Evolutionary conservation across 2,329 filamentous ascomycete species (phyloP).

Genomic region (Penicillium sp.): DNA sequence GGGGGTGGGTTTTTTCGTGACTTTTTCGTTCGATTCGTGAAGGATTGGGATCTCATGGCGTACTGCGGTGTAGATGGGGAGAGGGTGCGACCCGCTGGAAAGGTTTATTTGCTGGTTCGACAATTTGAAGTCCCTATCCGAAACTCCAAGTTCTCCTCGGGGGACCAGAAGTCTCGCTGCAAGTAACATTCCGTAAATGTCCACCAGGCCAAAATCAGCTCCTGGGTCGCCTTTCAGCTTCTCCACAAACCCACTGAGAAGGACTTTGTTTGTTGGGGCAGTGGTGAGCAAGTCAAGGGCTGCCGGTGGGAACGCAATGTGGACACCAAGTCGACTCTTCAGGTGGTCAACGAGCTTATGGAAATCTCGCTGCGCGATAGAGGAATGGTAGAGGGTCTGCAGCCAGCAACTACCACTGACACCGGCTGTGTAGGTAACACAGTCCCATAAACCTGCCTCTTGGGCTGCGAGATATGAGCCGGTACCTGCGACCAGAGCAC

Average conservation of each 20-base stretch:
- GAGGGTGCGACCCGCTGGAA: constrained; percentile 74
- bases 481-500: constrained; percentile 86
- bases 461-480: constrained; percentile 83
- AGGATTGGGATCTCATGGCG: constrained; percentile 86
- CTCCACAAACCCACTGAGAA: constrained; percentile 85
- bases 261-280: constrained; percentile 88
- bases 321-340: constrained; percentile 78
- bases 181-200: constrained; percentile 85
- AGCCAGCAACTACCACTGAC: constrained; percentile 97
- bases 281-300: constrained; percentile 80
- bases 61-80: constrained; percentile 95
- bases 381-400: constrained; percentile 82
- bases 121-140: constrained; percentile 80
- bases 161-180: constrained; percentile 84
- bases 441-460: constrained; percentile 89
- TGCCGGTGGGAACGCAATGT: constrained; percentile 89
- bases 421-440: constrained; percentile 89
- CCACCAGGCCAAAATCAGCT: constrained; percentile 85
- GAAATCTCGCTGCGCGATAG: constrained; percentile 69
- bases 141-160: constrained; percentile 75
- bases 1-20: constrained; percentile 29
- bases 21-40: constrained; percentile 36
- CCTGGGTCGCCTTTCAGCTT: constrained; percentile 81
- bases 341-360: constrained; percentile 76
- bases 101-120: constrained; percentile 81